Evolutionary conservation across 805 yeast genomes (phyloP).

Genomic region (Metschnikowia sp.): DNA sequence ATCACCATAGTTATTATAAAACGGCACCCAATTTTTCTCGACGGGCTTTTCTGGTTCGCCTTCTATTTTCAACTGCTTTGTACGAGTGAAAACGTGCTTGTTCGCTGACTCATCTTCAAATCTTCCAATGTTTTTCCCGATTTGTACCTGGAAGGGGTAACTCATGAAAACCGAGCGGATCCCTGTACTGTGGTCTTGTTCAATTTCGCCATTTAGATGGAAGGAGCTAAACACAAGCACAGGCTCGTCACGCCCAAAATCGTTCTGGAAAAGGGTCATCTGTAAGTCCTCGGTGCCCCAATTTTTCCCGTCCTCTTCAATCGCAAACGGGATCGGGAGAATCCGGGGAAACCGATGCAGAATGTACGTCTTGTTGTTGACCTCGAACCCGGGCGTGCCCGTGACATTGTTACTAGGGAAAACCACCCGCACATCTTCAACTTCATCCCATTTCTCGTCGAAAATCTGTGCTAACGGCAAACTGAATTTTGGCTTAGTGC

Average conservation of each 20-base stretch:
- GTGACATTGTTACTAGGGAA: slow-evolving; percentile 19
- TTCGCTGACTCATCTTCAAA: not conserved
- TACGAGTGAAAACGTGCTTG: slow-evolving; percentile 2
- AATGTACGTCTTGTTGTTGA: slow-evolving; percentile 4
- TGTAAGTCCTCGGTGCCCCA: slow-evolving; percentile 53
- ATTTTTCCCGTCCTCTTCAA: slow-evolving; percentile 10
- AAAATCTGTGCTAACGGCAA: slow-evolving; percentile 19
- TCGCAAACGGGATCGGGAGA: slow-evolving; percentile 9
- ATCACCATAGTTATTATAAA: slow-evolving; percentile 26
- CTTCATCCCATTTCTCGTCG: slow-evolving; percentile 21
- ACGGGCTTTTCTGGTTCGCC: slow-evolving; percentile 9
- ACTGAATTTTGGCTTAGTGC: slow-evolving; percentile 14
- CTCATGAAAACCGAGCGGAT: slow-evolving; percentile 12
- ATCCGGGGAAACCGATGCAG: slow-evolving; percentile 11
- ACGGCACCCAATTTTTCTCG: slow-evolving; percentile 39
- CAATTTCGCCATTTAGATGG: slow-evolving; percentile 7
- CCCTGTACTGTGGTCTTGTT: not conserved
- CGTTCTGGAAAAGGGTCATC: slow-evolving; percentile 30
- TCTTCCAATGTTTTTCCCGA: slow-evolving; percentile 6
- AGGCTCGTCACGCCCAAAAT: slow-evolving; percentile 42
- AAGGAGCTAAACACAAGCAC: slow-evolving; percentile 41
- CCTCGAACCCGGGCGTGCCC: slow-evolving; percentile 1
- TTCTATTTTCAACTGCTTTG: slow-evolving; percentile 7
- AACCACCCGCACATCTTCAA: slow-evolving; percentile 20
- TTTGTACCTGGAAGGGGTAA: slow-evolving; percentile 17